These are phyloP conservation scores for Somion occarium DNA, from an alignment of 1,284 basidiomycete genomes.

Conservation along the genomic window DNA sequence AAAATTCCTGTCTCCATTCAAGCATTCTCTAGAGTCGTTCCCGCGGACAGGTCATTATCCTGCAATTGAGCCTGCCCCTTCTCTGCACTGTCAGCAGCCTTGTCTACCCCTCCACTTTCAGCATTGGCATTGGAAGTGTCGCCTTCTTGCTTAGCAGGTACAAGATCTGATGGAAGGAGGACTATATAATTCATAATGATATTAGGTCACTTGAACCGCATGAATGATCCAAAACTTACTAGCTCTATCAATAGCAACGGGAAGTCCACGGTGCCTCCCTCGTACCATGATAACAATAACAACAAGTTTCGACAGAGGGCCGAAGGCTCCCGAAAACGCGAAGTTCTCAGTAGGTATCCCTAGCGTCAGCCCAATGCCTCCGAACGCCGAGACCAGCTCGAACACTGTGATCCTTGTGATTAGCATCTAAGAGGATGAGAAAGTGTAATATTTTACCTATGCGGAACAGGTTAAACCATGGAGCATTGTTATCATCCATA, in stretches of 20 bases:
- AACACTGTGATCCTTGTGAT: slow-evolving; percentile 30
- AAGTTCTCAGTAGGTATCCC: slow-evolving; percentile 42
- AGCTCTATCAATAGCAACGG: slow-evolving; percentile 47
- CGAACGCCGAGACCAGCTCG: slow-evolving; percentile 57
- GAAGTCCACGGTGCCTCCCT: slow-evolving; percentile 51
- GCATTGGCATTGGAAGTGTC: slow-evolving; percentile 2
- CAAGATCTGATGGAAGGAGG: slow-evolving; percentile 9
- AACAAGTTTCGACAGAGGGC: slow-evolving; percentile 53
- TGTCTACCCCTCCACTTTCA: not conserved
- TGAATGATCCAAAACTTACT: slow-evolving; percentile 16
- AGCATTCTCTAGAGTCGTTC: not conserved
- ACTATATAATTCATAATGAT: not conserved
- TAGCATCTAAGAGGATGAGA: not conserved
- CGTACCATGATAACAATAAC: slow-evolving; percentile 56
- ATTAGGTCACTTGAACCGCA: not conserved
- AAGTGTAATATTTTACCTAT: slow-evolving; percentile 15
- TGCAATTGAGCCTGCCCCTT: not conserved
- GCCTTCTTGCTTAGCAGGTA: slow-evolving; percentile 9
- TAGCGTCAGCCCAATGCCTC: slow-evolving; percentile 52
- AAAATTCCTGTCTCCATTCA: not conserved
- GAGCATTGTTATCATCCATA: slow-evolving; percentile 44
- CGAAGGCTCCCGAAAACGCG: slow-evolving; percentile 46
- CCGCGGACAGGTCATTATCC: not conserved
- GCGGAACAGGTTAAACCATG: slow-evolving; percentile 64
- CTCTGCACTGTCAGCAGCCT: not conserved